Evolutionary conservation across 139 green algal genomes (phyloP).

Genomic region (Volvox africanus): DNA sequence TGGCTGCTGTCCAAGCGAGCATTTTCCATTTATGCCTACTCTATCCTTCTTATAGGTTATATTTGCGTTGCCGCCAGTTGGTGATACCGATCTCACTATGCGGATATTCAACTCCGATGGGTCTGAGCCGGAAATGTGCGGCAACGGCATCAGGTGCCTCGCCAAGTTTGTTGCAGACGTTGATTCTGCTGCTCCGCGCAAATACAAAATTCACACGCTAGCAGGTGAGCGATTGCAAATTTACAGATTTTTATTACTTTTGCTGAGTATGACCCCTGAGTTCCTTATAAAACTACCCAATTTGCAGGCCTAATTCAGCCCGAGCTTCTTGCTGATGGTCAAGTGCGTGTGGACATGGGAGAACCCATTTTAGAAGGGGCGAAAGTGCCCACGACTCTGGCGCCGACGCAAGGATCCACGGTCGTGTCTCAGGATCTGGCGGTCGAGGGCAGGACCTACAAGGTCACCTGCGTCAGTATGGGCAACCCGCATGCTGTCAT

Average conservation of each 20-base stretch:
- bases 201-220: constrained; percentile 92
- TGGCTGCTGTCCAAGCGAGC: too few species aligned
- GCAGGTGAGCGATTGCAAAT: constrained; percentile 66
- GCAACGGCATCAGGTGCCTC: constrained; percentile 98
- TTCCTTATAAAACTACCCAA: neutral
- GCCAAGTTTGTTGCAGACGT: constrained; percentile 92
- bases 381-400: constrained; percentile 89
- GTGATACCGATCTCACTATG: constrained; percentile 93
- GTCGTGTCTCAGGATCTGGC: constrained; percentile 82
- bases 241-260: neutral
- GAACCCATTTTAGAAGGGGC: constrained; percentile 84
- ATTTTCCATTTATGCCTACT: neutral
- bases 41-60: constrained; percentile 76
- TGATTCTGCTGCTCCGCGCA: constrained; percentile 68
- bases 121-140: constrained; percentile 99
- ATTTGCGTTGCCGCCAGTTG: constrained; percentile 88
- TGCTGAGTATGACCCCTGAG: neutral
- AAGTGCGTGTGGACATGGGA: constrained; percentile 98
- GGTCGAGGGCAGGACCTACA: constrained; percentile 84
- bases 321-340: constrained; percentile 87
- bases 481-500: constrained; percentile 97
- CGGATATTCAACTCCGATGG: constrained; percentile 98
- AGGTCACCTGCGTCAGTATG: constrained; percentile 95
- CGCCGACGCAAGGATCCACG: constrained; percentile 70
- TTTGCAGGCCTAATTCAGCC: constrained; percentile 91